phyloP scores from a whole-genome alignment of 225 moss, liverwort and hornwort genomes.

The Polytrichum commune region DNA sequence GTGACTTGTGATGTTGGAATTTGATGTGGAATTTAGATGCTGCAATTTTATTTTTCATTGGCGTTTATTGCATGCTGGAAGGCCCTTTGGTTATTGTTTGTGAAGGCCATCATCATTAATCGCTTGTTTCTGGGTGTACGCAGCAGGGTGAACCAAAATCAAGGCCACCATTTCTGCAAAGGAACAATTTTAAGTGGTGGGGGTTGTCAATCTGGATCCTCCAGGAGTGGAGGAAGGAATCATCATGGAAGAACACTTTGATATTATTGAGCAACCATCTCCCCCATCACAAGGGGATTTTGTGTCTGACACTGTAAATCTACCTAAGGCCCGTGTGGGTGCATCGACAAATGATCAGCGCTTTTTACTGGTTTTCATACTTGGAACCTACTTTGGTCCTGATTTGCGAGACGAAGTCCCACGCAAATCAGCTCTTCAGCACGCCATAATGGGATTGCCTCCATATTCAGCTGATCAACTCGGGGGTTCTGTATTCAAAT shows the following conservation, averaged over 20 bases:
- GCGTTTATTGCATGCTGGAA: constrained; percentile 5
- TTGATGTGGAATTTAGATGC: no score
- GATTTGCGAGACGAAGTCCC: constrained; percentile 85
- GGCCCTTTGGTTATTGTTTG: not conserved
- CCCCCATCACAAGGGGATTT: constrained; percentile 58
- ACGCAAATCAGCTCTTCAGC: constrained; percentile 89
- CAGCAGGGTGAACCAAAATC: no score
- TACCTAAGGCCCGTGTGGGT: constrained; percentile 84
- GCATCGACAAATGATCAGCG: constrained; percentile 94
- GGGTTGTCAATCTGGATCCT: constrained; percentile 39
- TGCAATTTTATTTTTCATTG: no score
- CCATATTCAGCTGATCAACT: constrained; percentile 72
- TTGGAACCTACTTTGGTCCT: constrained; percentile 93
- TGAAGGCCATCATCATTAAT: not conserved
- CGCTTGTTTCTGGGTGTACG: not conserved
- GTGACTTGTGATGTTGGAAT: no score
- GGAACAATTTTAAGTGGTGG: not conserved
- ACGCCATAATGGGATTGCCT: constrained; percentile 63
- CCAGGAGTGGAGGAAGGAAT: constrained; percentile 41
- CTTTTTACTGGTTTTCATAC: constrained; percentile 89
- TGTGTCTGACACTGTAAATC: constrained; percentile 44
- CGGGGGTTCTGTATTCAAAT: constrained; percentile 86
- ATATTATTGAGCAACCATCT: constrained; percentile 66
- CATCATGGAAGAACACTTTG: constrained; percentile 76
- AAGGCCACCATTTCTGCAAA: no score